Evolutionary conservation across 192 early-diverging fungal species (phyloP), one percentile per base, ranked within the genome.

Genomic region (Mortierella alpina): DNA sequence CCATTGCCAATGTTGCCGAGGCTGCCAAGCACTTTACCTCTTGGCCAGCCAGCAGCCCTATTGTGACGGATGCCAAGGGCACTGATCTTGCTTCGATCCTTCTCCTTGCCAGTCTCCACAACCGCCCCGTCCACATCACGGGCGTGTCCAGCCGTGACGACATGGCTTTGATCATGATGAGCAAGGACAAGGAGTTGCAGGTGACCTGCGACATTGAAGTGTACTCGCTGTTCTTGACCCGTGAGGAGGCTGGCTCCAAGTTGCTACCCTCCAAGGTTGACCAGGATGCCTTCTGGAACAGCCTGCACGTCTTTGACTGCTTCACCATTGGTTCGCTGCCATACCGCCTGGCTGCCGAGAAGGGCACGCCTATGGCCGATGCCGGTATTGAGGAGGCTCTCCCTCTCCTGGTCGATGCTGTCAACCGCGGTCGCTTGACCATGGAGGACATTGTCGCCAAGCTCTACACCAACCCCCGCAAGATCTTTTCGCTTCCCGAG

Each of bases 161-260:
- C 66, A 86, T 99, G 59, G 89, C 87, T 9, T 88, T 99, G 67
- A 94, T 99, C 55, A 84, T 85, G 17, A 89, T 97, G 71, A 91
- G 88, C 71, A 97, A 96, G 84, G 90, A 95, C 41, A 94, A 95
- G 61, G 96, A 94, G 10, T 83, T 96, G 13, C 70, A 84, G 39
- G 95, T 97, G 52, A 96, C 96, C 7, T 99, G 97, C 86, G 98
- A 98, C 80, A 95, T 97, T n/a, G 88, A 91, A 17, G 91, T 97
- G 7, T 91, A 93, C 72, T 83, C 90, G n/a, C 85, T 99, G 53
- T 97, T 97, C 85, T 85, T 93, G 60, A 86, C 89, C 9, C 84
- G 74, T 6, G 85, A 85, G 23, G 87, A 87, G 45, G 76, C 80
- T 62, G 74, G 83, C 41, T 84, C 80, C 22, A 68, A 76, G 39